Evolutionary conservation across 2,329 filamentous ascomycete genomes (phyloP).

Genomic region (Phyllachora maydis): DNA sequence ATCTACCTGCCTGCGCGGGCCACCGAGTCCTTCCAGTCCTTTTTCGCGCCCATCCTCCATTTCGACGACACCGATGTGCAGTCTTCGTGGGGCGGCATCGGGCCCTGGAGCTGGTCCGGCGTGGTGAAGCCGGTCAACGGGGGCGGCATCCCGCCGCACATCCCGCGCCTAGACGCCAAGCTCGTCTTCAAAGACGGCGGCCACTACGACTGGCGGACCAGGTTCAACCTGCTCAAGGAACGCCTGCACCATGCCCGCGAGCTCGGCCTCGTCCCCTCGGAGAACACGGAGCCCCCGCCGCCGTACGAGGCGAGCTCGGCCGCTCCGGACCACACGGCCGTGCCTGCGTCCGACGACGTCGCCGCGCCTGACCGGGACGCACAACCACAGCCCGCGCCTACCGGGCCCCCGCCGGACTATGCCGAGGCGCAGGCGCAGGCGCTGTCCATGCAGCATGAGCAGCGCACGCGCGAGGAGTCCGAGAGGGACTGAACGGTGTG

Average conservation of each 20-base stretch:
- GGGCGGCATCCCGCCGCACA: conserved; percentile 58
- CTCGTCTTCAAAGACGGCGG: conserved; percentile 88
- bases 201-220: conserved; percentile 74
- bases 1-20: conserved; percentile 66
- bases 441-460: conserved; percentile 36
- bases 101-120: conserved; percentile 76
- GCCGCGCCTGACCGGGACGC: conserved; percentile 7
- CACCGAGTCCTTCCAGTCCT: conserved; percentile 58
- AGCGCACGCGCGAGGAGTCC: conserved; percentile 53
- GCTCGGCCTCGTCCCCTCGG: conserved; percentile 47
- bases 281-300: conserved; percentile 56
- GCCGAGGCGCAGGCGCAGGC: conserved; percentile 72
- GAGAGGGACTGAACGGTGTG: no score
- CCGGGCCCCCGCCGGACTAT: conserved; percentile 77
- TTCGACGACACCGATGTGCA: conserved; percentile 71
- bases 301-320: conserved; percentile 51
- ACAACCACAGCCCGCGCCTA: conserved; percentile 22
- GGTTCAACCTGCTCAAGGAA: conserved; percentile 71
- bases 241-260: conserved; percentile 65
- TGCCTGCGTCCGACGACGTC: conserved; percentile 6
- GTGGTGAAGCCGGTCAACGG: conserved; percentile 61
- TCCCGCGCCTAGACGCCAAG: conserved; percentile 58
- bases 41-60: conserved; percentile 74
- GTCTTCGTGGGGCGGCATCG: conserved; percentile 83
- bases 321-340: conserved; percentile 8